These are phyloP conservation scores for Cryptococcus sp. DNA, from an alignment of 1,284 basidiomycete species.

Conservation along the genomic window DNA sequence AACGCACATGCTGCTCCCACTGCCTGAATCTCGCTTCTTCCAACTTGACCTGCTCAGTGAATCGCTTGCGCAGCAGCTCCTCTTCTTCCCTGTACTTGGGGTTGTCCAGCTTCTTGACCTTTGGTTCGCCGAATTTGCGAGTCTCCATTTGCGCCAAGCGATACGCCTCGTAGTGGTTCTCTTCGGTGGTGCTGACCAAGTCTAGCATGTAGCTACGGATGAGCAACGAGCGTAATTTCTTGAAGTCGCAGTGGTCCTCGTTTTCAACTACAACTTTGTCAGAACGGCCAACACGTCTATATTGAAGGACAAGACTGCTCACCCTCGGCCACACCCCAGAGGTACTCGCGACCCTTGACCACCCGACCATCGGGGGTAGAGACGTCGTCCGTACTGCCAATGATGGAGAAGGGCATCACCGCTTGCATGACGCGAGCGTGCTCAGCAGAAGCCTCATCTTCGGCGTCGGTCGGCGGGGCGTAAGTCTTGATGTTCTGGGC, in stretches of 20 bases:
- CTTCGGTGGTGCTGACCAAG: constrained; percentile 93
- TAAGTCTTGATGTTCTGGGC: constrained; percentile 95
- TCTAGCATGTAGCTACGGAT: constrained; percentile 99
- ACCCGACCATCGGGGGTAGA: constrained; percentile 84
- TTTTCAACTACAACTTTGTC: constrained; percentile 75
- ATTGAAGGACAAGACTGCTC: constrained; percentile 19
- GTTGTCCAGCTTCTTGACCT: constrained; percentile 98
- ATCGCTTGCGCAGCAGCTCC: constrained; percentile 90
- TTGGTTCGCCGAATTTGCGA: constrained; percentile 97
- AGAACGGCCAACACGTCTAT: neutral
- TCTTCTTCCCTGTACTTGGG: constrained; percentile 99
- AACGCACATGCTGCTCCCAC: constrained; percentile 95
- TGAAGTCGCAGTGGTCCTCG: constrained; percentile 99
- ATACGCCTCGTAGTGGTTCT: constrained; percentile 97
- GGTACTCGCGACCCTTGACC: constrained; percentile 97
- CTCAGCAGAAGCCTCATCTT: constrained; percentile 85
- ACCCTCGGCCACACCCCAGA: constrained; percentile 99
- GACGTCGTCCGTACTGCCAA: constrained; percentile 94
- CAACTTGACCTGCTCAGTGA: constrained; percentile 99
- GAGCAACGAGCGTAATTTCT: constrained; percentile 91
- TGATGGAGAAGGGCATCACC: constrained; percentile 97
- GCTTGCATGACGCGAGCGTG: constrained; percentile 80
- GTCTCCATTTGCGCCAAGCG: constrained; percentile 99
- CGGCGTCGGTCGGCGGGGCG: constrained; percentile 85
- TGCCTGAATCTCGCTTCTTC: constrained; percentile 98